Conservation (phyloP, 768 basidiomycete genomes). For the Leccinum subgranulosum region DNA sequence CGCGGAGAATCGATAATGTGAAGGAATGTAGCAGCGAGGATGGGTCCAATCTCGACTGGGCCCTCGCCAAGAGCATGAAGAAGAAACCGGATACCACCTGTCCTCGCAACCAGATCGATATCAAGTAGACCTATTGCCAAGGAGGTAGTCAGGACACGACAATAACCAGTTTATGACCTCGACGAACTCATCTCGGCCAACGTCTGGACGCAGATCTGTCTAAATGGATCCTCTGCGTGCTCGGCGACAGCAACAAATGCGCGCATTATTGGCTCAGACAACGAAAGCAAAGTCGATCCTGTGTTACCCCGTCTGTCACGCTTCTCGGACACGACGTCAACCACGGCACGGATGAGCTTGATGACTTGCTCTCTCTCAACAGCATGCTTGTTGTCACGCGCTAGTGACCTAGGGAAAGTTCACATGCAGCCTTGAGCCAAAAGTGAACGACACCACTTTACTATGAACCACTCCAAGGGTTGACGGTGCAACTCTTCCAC, state of each 20-base stretch:
- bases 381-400: conserved; percentile 77
- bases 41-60: conserved; percentile 73
- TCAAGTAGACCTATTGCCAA: conserved; percentile 73
- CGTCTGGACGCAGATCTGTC: conserved; percentile 78
- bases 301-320: conserved; percentile 37
- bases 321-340: conserved; percentile 70
- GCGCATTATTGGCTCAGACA: conserved; percentile 78
- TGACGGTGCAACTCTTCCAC: conserved; percentile 61
- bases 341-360: conserved; percentile 79
- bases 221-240: conserved; percentile 86
- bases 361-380: conserved; percentile 92
- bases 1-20: conserved; percentile 83
- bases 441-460: conserved; percentile 56
- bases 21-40: conserved; percentile 77
- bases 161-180: conserved; percentile 4
- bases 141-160: conserved; percentile 7
- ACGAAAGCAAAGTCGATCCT: conserved; percentile 48
- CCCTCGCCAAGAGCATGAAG: conserved; percentile 89
- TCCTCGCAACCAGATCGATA: conserved; percentile 72
- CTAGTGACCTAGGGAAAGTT: conserved; percentile 58
- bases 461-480: conserved; percentile 84
- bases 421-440: background rate
- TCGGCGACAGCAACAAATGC: conserved; percentile 93
- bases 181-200: conserved; percentile 83
- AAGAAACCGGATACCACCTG: conserved; percentile 83